phyloP scores from a whole-genome alignment of 2,329 filamentous ascomycete genomes.

The Cladosporium sp. region DNA sequence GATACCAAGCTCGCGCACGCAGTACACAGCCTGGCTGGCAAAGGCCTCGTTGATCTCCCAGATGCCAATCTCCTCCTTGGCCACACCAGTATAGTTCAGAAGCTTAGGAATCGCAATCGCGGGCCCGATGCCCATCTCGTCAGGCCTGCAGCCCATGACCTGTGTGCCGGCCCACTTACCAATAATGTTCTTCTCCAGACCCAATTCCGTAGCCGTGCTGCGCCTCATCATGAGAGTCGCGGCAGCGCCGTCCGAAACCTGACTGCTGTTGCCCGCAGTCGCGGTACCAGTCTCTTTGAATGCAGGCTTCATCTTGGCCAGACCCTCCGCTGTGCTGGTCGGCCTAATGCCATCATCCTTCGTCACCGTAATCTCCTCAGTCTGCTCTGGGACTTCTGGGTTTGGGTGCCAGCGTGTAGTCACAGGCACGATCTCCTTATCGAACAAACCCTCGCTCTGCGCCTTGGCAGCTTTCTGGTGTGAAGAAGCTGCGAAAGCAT shows the following conservation, averaged over 20 bases:
- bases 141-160: conserved; percentile 73
- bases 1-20: conserved; percentile 65
- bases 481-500: conserved; percentile 71
- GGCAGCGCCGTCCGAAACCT: conserved; percentile 84
- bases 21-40: conserved; percentile 63
- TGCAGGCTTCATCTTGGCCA: conserved; percentile 78
- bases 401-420: conserved; percentile 64
- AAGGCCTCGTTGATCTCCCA: conserved; percentile 94
- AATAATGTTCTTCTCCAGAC: conserved; percentile 65
- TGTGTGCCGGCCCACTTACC: conserved; percentile 77
- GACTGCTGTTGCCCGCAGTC: conserved; percentile 81
- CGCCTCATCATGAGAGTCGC: conserved; percentile 80
- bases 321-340: conserved; percentile 62
- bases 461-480: conserved; percentile 71
- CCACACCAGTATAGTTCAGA: conserved; percentile 63
- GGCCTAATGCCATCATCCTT: conserved; percentile 80
- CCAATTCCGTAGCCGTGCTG: conserved; percentile 70
- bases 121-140: conserved; percentile 92
- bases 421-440: conserved; percentile 75
- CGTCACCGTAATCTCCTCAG: conserved; percentile 62
- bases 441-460: conserved; percentile 65
- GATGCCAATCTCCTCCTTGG: conserved; percentile 66
- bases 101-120: conserved; percentile 81
- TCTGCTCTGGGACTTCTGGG: conserved; percentile 48
- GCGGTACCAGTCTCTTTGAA: conserved; percentile 71